Conservation (phyloP, 306 rosid species). For the Cicer cuneatum region DNA sequence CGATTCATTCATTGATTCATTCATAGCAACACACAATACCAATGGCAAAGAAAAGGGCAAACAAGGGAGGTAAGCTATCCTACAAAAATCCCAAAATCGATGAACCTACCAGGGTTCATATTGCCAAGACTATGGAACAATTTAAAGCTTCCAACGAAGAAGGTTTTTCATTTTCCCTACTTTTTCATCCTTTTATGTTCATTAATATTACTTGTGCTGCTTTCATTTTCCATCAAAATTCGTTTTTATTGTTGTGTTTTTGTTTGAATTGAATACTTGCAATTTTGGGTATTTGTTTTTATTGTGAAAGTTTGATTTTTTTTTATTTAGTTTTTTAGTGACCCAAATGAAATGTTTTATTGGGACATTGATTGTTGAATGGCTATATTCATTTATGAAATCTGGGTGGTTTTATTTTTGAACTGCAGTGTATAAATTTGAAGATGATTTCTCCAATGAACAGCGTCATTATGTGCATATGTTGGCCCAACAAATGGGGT, state of each 20-base stretch:
- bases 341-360: background rate
- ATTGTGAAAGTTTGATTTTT: background rate
- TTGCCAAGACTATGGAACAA: too few species aligned
- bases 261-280: constrained; percentile 27
- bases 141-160: too few species aligned
- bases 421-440: constrained; percentile 70
- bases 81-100: too few species aligned
- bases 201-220: too few species aligned
- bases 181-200: too few species aligned
- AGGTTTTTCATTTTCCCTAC: too few species aligned
- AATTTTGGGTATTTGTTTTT: constrained; percentile 16
- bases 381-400: constrained; percentile 18
- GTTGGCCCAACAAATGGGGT: constrained; percentile 56
- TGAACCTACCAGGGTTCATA: too few species aligned
- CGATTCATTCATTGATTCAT: too few species aligned
- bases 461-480: constrained; percentile 75
- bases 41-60: too few species aligned
- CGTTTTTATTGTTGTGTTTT: background rate
- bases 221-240: background rate
- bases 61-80: too few species aligned
- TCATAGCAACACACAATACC: too few species aligned
- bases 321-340: background rate
- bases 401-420: constrained; percentile 2
- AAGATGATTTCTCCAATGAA: constrained; percentile 51
- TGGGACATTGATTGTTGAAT: constrained; percentile 1